These are phyloP conservation scores for Parmelia sp. DNA, from an alignment of 495 filamentous ascomycete species.

Conservation along the genomic window DNA sequence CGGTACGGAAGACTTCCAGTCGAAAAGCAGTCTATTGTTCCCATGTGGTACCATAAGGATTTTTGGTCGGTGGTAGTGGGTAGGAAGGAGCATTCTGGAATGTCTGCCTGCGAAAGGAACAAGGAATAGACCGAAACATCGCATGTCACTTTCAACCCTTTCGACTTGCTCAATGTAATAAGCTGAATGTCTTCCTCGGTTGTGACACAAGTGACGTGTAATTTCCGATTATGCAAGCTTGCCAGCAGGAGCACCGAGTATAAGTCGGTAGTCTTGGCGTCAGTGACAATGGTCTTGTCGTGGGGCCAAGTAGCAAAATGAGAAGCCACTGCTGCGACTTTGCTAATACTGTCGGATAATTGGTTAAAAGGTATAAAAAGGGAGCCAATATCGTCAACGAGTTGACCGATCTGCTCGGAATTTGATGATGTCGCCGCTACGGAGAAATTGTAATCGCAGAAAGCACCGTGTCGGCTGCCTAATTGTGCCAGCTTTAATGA, in stretches of 20 bases:
- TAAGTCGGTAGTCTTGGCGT: conserved; percentile 76
- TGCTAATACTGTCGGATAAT: conserved; percentile 77
- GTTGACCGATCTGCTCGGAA: conserved; percentile 64
- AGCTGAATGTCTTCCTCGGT: conserved; percentile 77
- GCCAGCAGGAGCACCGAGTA: conserved; percentile 74
- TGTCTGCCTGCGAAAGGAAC: conserved; percentile 71
- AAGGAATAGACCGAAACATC: conserved; percentile 78
- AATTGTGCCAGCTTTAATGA: conserved; percentile 70
- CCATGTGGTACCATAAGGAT: conserved; percentile 72
- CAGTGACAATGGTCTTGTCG: conserved; percentile 78
- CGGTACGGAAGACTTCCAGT: conserved; percentile 79
- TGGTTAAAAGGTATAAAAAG: conserved; percentile 88
- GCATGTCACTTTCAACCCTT: conserved; percentile 77
- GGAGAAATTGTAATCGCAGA: conserved; percentile 83
- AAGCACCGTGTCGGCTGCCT: conserved; percentile 59
- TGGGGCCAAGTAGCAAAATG: conserved; percentile 78
- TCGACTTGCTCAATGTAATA: conserved; percentile 74
- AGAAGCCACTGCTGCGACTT: conserved; percentile 72
- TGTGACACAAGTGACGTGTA: conserved; percentile 77
- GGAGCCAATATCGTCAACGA: conserved; percentile 71
- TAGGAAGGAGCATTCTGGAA: conserved; percentile 59
- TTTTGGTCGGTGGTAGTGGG: conserved; percentile 67
- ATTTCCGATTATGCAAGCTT: conserved; percentile 74
- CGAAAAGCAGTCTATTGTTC: conserved; percentile 76
- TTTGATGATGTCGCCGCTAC: conserved; percentile 74